Conservation (phyloP, 1,284 basidiomycete species). For the Rhodotorula glutinis region DNA sequence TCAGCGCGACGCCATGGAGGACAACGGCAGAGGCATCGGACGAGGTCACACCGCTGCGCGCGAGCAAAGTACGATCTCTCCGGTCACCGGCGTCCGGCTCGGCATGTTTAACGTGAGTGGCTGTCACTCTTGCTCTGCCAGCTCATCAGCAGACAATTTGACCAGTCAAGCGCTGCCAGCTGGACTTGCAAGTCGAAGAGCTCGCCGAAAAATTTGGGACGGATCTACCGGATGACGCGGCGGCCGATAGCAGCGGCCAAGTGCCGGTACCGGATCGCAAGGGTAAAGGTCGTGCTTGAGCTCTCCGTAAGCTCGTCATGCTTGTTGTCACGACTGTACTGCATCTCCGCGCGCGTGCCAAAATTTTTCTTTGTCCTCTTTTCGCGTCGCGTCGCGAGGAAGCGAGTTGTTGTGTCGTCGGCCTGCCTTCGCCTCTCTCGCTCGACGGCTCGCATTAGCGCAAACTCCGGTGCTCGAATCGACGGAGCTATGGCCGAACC, state of each 20-base stretch:
- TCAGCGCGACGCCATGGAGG: constrained; percentile 41
- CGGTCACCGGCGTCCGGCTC: constrained; percentile 11
- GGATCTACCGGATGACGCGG: constrained; percentile 57
- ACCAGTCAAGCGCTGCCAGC: background rate
- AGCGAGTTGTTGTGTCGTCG: too few relatives aligned
- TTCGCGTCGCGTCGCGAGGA: too few relatives aligned
- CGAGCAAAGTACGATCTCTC: constrained; percentile 13
- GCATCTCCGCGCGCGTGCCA: too few relatives aligned
- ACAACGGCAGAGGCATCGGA: constrained; percentile 4
- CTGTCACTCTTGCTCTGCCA: background rate
- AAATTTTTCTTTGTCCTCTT: too few relatives aligned
- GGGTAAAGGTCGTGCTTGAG: constrained; percentile 47
- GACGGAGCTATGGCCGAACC: too few relatives aligned
- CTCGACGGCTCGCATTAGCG: too few relatives aligned
- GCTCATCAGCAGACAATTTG: background rate
- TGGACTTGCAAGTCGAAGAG: constrained; percentile 50
- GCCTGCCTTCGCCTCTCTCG: too few relatives aligned
- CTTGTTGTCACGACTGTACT: too few relatives aligned
- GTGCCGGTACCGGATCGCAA: constrained; percentile 26
- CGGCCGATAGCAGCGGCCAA: constrained; percentile 30
- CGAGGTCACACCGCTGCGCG: background rate
- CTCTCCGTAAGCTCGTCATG: background rate
- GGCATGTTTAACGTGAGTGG: constrained; percentile 31
- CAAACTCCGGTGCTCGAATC: too few relatives aligned
- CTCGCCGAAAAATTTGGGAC: constrained; percentile 54